Conservation (phyloP, 192 early-diverging fungal genomes). For the Linnemannia exigua region DNA sequence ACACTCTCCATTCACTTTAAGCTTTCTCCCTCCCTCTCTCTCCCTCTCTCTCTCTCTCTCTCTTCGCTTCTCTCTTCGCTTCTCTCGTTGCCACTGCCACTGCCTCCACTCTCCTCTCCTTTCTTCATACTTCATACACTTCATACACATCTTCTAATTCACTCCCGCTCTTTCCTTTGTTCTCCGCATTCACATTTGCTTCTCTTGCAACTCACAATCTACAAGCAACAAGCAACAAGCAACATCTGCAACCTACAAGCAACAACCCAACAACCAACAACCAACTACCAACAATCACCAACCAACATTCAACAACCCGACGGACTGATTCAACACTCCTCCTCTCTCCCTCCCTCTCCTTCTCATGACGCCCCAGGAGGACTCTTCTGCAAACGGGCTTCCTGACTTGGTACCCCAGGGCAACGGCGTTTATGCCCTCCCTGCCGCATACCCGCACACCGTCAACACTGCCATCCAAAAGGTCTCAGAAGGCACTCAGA, state of each 20-base stretch:
- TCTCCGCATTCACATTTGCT: neutral
- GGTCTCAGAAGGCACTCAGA: conserved; percentile 29
- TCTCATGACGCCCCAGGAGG: conserved; percentile 1
- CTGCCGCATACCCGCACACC: neutral
- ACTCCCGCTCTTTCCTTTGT: neutral
- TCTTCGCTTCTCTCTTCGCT: neutral
- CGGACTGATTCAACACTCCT: neutral
- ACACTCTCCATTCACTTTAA: no score
- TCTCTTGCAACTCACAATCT: neutral
- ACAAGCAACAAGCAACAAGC: neutral
- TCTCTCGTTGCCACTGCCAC: neutral
- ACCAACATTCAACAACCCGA: neutral
- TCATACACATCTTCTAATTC: neutral
- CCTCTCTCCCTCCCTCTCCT: neutral
- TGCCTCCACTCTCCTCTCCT: neutral
- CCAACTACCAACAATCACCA: neutral
- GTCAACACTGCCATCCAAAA: conserved; percentile 5
- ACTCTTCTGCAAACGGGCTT: neutral
- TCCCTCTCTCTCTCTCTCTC: neutral
- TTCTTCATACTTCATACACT: neutral
- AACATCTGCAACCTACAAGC: no score
- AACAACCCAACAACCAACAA: neutral
- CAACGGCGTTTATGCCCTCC: neutral
- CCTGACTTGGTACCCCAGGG: neutral
- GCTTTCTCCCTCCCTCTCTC: neutral